These are phyloP conservation scores for Spinacia oleracea DNA, from an alignment of 179 eudicot species.

Conservation along the genomic window DNA sequence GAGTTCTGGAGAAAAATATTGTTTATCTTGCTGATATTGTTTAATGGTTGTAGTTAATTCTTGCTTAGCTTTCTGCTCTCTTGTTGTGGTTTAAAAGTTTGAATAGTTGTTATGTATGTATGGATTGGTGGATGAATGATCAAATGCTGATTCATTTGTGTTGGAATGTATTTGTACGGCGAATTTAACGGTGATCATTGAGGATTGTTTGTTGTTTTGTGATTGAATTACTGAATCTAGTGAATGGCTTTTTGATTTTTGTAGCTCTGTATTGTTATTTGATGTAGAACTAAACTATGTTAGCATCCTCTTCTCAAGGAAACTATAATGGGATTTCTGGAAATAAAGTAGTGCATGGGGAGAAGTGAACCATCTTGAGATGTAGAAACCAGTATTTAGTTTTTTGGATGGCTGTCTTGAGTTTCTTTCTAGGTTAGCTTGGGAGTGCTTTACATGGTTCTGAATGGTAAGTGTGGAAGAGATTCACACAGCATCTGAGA, in stretches of 20 bases:
- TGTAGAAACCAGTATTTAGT: neutral
- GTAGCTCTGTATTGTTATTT: neutral
- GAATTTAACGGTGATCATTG: neutral
- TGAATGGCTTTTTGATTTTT: neutral
- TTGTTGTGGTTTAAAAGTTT: neutral
- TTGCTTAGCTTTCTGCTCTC: neutral
- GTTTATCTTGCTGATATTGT: neutral
- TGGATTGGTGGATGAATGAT: neutral
- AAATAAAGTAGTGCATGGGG: neutral
- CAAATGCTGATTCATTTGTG: neutral
- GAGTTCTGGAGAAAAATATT: no score
- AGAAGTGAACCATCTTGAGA: neutral
- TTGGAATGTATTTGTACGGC: neutral
- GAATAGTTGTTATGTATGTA: neutral
- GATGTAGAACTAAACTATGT: neutral
- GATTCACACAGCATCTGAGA: neutral
- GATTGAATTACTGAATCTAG: neutral
- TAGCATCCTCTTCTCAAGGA: no score
- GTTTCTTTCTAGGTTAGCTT: neutral
- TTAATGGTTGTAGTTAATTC: neutral
- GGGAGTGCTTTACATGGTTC: neutral
- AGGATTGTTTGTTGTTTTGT: neutral
- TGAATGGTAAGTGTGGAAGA: neutral
- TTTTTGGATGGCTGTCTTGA: neutral
- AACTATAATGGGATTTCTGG: neutral